Base-by-base conservation (phyloP, 2,329 filamentous ascomycete genomes). In the Domatiomyces globalis region DNA sequence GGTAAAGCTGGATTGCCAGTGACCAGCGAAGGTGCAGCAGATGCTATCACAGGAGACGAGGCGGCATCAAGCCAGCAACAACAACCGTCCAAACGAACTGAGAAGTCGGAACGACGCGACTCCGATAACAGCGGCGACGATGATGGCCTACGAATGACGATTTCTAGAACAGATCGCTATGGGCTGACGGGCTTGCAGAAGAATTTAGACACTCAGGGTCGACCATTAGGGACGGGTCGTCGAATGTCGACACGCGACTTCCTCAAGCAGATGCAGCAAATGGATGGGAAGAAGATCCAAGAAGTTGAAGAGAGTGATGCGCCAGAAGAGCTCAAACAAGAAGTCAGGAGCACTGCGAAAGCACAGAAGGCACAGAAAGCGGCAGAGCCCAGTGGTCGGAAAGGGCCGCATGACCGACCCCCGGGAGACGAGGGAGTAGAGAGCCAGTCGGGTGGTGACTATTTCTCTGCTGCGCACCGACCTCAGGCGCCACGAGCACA, bases 171-270 rank as follows among this genome's bases (percentile, higher is more conserved):
- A 51, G 62, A 65, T 39, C 62, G 63, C n/a, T 62, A 69, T 47
- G 62, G 58, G 43, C 56, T 63, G 51, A 60, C 61, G 7, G 67
- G 69, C 15, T 59, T 69, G 22, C 65, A 70, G 50, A 76, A 76
- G 59, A 58, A 57, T 49, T 45, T 54, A 18, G 51, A 57, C 22
- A 51, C 53, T 10, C 54, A 57, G 22, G 57, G 54, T n/a, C 43
- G 36, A 17, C 52, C 50, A 6, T 43, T 56, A 25, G 55, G 53
- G 2, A 55, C 54, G 42, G 78, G 78, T 36, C 71, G 73, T 17
- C 71, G 80, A 44, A 79, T 83, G 76, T 80, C 73, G 66, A 83
- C 81, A 60, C 68, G 73, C 3, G 78, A 83, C 55, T 83, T 83
- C 61, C 80, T 83, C 60, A 67, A 75, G 53, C 75, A 81, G 59